Evolutionary conservation across 2,329 filamentous ascomycete species (phyloP), one percentile per base, ranked within the genome.

Genomic region (Xylaria sp.): DNA sequence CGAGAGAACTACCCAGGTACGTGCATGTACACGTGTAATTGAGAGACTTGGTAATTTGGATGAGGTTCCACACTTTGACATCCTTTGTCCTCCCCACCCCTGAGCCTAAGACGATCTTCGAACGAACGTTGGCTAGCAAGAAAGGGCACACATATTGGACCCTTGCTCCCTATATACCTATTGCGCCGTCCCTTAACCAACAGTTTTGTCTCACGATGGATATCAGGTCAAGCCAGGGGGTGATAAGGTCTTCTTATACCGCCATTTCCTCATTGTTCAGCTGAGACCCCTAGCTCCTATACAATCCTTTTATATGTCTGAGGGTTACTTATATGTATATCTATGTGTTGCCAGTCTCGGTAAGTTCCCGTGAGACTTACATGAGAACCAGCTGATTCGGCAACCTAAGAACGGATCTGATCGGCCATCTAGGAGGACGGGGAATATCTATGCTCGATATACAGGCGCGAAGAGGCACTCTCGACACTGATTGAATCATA

Each of bases 11-110:
- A 21, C 21, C 35, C 23, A 66, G 55, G 37, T 63, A 44, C 54
- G 58, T 55, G 42, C 65, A 60, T 21, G 63, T 66, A 71, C 63
- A 69, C 63, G 66, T 68, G 62, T 66, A 69, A 47, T 65, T 53
- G 55, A 59, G 42, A 60, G 48, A 66, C 66, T 54, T 68, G 60
- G 66, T 65, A 64, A 69, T 66, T 69, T 69, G 69, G 63, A 63
- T 53, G 60, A 64, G 63, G 69, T 71, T 64, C 69, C 69, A 71
- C 69, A 64, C 66, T 60, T 66, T 51, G 51, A 55, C 51, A 63
- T 69, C 66, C 57, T 69, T 62, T 66, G 51, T 69, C 51, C 60
- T 67, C 44, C 66, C 54, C 60, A 69, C 69, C 66, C 69, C 69
- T 69, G 69, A 65, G 32, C 60, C 55, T 50, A 64, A 62, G 60